A percentile compares a stretch with the other conserved stretches of the same genome.
phyloP scores from a whole-genome alignment of 208 protist species.

The Endotrypanum monterogeii region DNA sequence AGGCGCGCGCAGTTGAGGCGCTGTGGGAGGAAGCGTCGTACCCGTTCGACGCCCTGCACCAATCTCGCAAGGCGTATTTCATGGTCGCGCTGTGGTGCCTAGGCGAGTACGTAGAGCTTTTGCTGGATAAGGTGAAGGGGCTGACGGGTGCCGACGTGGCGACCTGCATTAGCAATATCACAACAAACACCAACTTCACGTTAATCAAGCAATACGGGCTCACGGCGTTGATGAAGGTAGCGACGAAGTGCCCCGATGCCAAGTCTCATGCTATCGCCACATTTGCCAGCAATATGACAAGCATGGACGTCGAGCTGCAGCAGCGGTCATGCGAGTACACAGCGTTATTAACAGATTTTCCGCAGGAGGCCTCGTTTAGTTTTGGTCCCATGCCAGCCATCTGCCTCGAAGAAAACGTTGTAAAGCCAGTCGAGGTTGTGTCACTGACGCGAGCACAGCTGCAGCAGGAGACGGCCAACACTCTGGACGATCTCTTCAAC shows the following conservation, averaged over 20 bases:
- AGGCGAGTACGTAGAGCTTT: conserved; percentile 96
- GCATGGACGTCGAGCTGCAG: conserved; percentile 94
- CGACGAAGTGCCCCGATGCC: conserved; percentile 69
- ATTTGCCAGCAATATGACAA: conserved; percentile 62
- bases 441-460: conserved; percentile 49
- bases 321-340: conserved; percentile 94
- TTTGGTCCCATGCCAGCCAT: conserved; percentile 89
- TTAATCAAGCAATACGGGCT: conserved; percentile 93
- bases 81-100: conserved; percentile 95
- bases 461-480: conserved; percentile 52
- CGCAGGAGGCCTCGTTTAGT: conserved; percentile 68
- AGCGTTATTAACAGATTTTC: conserved; percentile 76
- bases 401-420: conserved; percentile 19
- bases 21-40: conserved; percentile 89
- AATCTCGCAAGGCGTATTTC: conserved; percentile 89
- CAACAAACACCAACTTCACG: conserved; percentile 67
- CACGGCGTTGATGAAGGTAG: conserved; percentile 95
- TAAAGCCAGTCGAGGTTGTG: conserved; percentile 67
- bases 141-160: conserved; percentile 49
- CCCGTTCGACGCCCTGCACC: conserved; percentile 74
- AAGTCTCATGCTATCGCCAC: conserved; percentile 47
- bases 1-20: conserved; percentile 84
- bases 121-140: conserved; percentile 48
- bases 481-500: conserved; percentile 77
- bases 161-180: conserved; percentile 62